phyloP scores from a whole-genome alignment of 257 asterid species.

The Hygrophila difformis region DNA sequence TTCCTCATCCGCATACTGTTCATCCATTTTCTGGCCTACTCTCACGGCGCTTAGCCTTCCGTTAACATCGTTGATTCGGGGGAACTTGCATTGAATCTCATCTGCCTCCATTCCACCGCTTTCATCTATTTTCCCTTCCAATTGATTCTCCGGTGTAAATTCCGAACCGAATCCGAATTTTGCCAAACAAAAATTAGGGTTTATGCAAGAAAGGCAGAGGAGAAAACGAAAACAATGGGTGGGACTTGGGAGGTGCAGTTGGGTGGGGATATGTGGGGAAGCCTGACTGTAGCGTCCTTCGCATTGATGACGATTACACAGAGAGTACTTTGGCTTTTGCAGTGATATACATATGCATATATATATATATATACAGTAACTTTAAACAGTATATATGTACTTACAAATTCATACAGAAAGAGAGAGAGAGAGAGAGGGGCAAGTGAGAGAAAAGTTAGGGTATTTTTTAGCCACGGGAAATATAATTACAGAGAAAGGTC shows the following conservation, averaged over 20 bases:
- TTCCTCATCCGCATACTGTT: slow-evolving; percentile 36
- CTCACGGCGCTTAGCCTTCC: slow-evolving; percentile 11
- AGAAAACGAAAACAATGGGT: too few species aligned
- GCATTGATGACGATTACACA: slow-evolving; percentile 42
- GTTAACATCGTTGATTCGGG: slow-evolving; percentile 24
- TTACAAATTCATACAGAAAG: too few species aligned
- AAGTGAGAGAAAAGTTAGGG: too few species aligned
- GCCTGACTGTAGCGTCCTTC: slow-evolving; percentile 25
- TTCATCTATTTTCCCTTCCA: slow-evolving; percentile 6
- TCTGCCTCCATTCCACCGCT: slow-evolving; percentile 53
- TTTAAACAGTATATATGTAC: too few species aligned
- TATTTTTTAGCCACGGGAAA: too few species aligned
- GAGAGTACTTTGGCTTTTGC: too few species aligned
- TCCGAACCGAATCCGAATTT: neutral
- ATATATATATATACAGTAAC: slow-evolving; percentile 6
- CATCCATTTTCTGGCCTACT: slow-evolving; percentile 24
- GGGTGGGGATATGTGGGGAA: slow-evolving; percentile 30
- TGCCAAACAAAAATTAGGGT: slow-evolving; percentile 31
- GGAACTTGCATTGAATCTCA: slow-evolving; percentile 45
- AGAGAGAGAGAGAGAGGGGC: too few species aligned
- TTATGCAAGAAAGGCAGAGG: slow-evolving; percentile 10
- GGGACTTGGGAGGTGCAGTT: too few species aligned
- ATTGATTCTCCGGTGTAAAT: neutral
- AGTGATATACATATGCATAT: too few species aligned
- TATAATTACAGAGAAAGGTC: too few species aligned